Conservation (phyloP, 208 protist genomes). For the Crithidia expoeki region DNA sequence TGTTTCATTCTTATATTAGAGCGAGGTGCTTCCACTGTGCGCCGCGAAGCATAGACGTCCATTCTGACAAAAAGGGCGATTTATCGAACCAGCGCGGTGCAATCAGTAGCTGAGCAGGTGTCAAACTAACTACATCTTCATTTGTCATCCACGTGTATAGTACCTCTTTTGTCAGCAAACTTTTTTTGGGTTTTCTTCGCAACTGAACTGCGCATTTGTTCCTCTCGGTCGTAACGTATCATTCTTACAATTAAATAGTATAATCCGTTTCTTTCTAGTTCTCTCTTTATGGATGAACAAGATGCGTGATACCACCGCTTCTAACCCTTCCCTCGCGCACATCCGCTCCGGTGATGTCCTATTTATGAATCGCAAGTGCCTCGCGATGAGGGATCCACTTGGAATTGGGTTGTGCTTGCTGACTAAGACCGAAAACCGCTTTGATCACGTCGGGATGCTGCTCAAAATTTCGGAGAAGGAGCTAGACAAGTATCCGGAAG, state of each 20-base stretch:
- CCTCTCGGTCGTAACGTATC: no score
- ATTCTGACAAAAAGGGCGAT: no score
- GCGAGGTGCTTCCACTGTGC: neutral
- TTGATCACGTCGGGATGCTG: slow-evolving; percentile 85
- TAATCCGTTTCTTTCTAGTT: no score
- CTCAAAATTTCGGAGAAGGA: slow-evolving; percentile 58
- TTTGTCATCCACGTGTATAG: no score
- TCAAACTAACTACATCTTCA: no score
- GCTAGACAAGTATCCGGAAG: slow-evolving; percentile 38
- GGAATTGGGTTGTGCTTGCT: slow-evolving; percentile 68
- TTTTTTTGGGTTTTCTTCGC: no score
- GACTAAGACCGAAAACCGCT: slow-evolving; percentile 76
- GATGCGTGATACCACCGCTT: slow-evolving; percentile 1
- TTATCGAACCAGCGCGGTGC: no score
- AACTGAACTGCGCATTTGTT: no score
- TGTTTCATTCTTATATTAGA: neutral
- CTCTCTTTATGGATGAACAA: neutral
- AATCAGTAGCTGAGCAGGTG: no score
- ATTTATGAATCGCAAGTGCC: slow-evolving; percentile 84
- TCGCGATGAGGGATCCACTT: slow-evolving; percentile 72
- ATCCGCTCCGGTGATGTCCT: slow-evolving; percentile 72
- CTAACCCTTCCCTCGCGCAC: neutral
- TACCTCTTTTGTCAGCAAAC: no score
- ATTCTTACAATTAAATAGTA: no score
- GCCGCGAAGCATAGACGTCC: no score